Base-by-base conservation (phyloP, 2,329 filamentous ascomycete genomes). In the Colletotrichum neosansevieriae region DNA sequence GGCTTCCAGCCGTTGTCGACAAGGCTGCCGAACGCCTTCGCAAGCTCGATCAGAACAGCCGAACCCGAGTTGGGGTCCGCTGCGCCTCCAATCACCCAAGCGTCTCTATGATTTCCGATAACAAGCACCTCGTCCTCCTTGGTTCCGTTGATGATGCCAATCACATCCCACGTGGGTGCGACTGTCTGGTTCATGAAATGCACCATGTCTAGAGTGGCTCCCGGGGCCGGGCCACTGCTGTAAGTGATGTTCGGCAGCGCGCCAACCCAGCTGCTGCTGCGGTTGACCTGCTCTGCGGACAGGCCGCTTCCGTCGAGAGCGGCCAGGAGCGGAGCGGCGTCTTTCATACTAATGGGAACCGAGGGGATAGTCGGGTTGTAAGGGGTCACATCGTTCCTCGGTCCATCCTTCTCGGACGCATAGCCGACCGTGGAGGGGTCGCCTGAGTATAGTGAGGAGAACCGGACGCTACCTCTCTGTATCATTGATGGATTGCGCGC, bases 81-180 rank as follows among this genome's bases (percentile, higher is more conserved):
- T 1, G 84, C 85, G 3, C 84, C 85, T 5, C 85, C 84, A 29
- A 84, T 77, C 10, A 86, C 83, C 85, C 85, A 87, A 0, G 85
- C 85, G 74, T 87, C 85, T 11, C 84, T 80, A 67, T 86, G 85
- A 42, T 86, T 86, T 3, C 84, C 84, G 24, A 86, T 78, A 32
- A 86, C 75, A 15, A 86, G 76, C 5, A 84, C 83, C 42, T 80
- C 73, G 38, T 75, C 72, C 0, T 81, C 77, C 51, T 81, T 78
- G 1, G 77, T 83, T 21, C 74, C 76, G 60, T 84, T 83, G 2
- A 77, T 74, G 0, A 83, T 69, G 11, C 81, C 80, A 51, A 84
- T 79, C 29, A 81, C 78, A 68, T 80, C 77, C 70, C 71, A 66
- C 2, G 58, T 47, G 11, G 63, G 63, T 3, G 63, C 58, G 6